These are phyloP conservation scores for Solanum etuberosum DNA, from an alignment of 257 asterid species.

Conservation along the genomic window DNA sequence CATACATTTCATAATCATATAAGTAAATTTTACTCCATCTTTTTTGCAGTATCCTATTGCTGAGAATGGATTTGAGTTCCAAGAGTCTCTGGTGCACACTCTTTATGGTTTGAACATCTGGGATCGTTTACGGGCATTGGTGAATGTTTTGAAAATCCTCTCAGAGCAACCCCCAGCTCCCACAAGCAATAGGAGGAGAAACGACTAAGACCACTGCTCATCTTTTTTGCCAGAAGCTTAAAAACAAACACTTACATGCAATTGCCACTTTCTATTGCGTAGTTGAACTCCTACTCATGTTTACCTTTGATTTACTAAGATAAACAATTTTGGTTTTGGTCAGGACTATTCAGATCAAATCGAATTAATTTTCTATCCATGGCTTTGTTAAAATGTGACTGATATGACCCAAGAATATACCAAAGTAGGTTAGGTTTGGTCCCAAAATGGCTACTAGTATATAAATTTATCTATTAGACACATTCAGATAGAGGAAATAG, in stretches of 20 bases:
- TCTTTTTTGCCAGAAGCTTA: neutral
- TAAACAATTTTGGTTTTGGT: neutral
- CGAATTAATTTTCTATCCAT: neutral
- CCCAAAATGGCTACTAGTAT: neutral
- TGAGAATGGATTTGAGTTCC: conserved; percentile 75
- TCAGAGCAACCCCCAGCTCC: conserved; percentile 44
- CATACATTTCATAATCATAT: neutral
- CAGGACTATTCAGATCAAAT: neutral
- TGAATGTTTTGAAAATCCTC: conserved; percentile 61
- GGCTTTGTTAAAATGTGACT: neutral
- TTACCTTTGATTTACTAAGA: neutral
- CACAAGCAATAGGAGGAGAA: conserved; percentile 26
- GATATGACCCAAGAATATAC: neutral
- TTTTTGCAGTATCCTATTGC: conserved; percentile 69
- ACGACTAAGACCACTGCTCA: conserved; percentile 15
- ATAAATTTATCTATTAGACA: neutral
- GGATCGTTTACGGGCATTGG: conserved; percentile 74
- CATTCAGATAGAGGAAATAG: neutral
- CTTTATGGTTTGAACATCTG: conserved; percentile 66
- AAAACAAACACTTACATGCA: neutral
- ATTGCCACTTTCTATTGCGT: neutral
- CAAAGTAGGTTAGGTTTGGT: neutral
- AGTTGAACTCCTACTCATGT: neutral
- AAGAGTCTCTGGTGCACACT: conserved; percentile 62
- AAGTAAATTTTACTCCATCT: neutral